Evolutionary conservation across 2,329 filamentous ascomycete genomes (phyloP), one percentile per base, ranked within the genome.

Genomic region (Pseudocercospora fuligena): DNA sequence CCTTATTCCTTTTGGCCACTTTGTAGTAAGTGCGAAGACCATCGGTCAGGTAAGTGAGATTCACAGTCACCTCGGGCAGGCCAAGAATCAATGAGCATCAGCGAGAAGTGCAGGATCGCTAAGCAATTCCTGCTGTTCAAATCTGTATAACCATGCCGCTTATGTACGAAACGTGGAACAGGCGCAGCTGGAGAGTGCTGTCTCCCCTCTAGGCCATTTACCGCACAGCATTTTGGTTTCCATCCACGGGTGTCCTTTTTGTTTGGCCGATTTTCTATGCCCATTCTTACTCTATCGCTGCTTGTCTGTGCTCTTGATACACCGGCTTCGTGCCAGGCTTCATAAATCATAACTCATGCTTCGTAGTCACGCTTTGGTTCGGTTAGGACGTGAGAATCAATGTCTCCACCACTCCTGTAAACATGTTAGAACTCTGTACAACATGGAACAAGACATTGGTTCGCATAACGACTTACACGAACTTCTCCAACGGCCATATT

Each of bases 401-500:
- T 56, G 56, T 21, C 56, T 23, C 69, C 69, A 71, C 67, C 67
- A 68, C 47, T 71, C 65, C 69, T 69, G 29, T 27, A 14, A 27
- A 16, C n/a, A 0, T 19, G 8, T 43, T 19, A 43, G 40, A 43
- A 43, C 19, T 6, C 11, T 29, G 27, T 25, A 31, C 14, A 29
- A 21, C 11, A 3, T 16, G 27, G 4, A 11, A 36, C 7, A 8
- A 23, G 31, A 27, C 31, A 7, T 9, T 25, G 19, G 2, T 21
- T 14, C n/a, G 16, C 3, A 21, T 25, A 25, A 31, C 14, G 8
- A 64, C 71, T 8, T 65, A 74, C 74, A 67, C 66, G 73, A 36
- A 70, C 71, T 47, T 76, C 74, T 16, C 74, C 74, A n/a, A 76
- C 70, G 16, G 68, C 71, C 31, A 70, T 72, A 59, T 76, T 75